These are phyloP conservation scores for Apiospora marii DNA, from an alignment of 2,329 filamentous ascomycete species.

Conservation along the genomic window DNA sequence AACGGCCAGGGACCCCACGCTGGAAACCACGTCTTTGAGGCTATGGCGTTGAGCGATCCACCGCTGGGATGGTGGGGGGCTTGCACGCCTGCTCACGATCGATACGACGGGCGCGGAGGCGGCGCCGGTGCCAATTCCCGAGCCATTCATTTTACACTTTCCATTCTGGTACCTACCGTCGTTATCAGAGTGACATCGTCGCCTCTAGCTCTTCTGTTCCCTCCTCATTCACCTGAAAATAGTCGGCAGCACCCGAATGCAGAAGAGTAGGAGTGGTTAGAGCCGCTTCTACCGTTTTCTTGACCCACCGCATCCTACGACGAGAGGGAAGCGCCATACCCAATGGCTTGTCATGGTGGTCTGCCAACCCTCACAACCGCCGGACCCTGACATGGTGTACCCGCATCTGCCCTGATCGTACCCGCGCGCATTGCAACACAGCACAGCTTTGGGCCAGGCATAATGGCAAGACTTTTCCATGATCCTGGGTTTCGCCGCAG, in stretches of 20 bases:
- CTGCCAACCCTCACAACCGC: neutral
- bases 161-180: neutral
- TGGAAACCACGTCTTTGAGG: neutral
- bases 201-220: neutral
- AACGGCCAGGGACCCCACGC: neutral
- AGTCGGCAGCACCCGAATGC: neutral
- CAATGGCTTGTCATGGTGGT: neutral
- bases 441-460: neutral
- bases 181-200: constrained; percentile 15
- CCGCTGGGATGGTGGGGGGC: neutral
- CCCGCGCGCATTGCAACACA: constrained; percentile 16
- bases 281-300: neutral
- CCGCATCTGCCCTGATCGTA: neutral
- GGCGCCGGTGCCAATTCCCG: neutral
- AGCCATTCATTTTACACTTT: neutral
- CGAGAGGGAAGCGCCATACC: neutral
- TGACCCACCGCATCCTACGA: neutral
- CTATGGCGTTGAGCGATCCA: neutral
- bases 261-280: neutral
- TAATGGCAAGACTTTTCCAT: neutral
- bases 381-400: neutral
- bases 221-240: neutral
- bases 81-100: neutral
- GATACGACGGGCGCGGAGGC: neutral
- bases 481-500: neutral